These are phyloP conservation scores for Priceomyces carsonii DNA, from an alignment of 805 yeast species.

Conservation along the genomic window DNA sequence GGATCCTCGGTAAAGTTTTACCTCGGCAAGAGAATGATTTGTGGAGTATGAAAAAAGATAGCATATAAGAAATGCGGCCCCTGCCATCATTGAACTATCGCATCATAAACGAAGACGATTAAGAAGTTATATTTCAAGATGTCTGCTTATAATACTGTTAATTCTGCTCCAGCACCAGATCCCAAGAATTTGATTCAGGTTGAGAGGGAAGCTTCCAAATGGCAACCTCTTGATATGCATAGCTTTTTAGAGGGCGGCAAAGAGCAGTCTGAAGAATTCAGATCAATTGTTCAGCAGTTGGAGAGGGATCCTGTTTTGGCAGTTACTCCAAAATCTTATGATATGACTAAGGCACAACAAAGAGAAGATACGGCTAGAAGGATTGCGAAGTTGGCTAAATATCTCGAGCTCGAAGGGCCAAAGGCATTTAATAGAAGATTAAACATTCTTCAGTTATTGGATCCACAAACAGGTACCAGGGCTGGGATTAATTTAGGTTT, in stretches of 20 bases:
- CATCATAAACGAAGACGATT: too few relatives aligned
- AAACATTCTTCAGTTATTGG: conserved; percentile 61
- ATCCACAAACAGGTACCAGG: conserved; percentile 80
- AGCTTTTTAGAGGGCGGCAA: conserved; percentile 41
- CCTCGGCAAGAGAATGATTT: conserved; percentile 4
- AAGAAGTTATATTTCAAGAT: too few relatives aligned
- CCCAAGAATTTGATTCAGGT: conserved; percentile 30
- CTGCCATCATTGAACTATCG: too few relatives aligned
- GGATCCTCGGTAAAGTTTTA: conserved; percentile 3
- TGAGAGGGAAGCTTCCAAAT: conserved; percentile 34
- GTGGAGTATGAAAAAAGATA: conserved; percentile 5
- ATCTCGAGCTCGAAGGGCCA: conserved; percentile 50
- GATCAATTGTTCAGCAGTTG: conserved; percentile 53
- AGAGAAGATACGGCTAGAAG: conserved; percentile 61
- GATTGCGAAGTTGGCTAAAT: conserved; percentile 60
- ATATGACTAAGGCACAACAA: conserved; percentile 53
- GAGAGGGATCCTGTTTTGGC: conserved; percentile 68
- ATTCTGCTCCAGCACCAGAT: conserved; percentile 28
- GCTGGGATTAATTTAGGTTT: conserved; percentile 87
- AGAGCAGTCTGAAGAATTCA: conserved; percentile 47
- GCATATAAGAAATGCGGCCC: too few relatives aligned
- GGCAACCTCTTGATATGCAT: conserved; percentile 41
- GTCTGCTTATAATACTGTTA: conserved; percentile 19
- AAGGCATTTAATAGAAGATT: conserved; percentile 58
- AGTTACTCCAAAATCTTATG: conserved; percentile 56